Base-by-base conservation (phyloP, 768 basidiomycete genomes). In the Paxillus rubicundulus region DNA sequence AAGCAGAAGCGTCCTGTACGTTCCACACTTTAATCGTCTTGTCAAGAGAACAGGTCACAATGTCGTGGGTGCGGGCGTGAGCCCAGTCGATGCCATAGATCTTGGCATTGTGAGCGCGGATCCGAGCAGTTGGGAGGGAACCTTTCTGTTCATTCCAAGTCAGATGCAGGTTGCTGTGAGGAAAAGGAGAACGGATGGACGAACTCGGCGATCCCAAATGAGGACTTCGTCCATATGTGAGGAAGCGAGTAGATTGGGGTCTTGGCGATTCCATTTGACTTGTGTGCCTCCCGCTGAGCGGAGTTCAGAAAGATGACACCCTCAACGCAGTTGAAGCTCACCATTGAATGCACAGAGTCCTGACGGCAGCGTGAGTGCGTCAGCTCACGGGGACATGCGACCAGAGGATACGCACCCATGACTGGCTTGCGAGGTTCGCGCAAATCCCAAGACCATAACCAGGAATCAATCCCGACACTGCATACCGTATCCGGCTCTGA, bases 81-180 rank as follows among this genome's bases (percentile, higher is more conserved):
- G 92, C 86, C 95, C 96, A 99, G 70, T 98, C 96, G 49, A 99
- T 93, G 2, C 97, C 97, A 56, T 99, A 98, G 41, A 98, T 97
- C 70, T 94, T 93, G 32, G 91, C 83, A n/a, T 74, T 75, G 62
- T 98, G 95, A 0, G 92, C 95, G 27, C 77, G 75, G 52, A 98
- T 86, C 5, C 78, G 78, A 10, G 82, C 77, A 5, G 90, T 72
- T 2, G 92, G 91, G 8, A 94, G 77, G 5, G 89, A 93, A 8
- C 92, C 92, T 85, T 94, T 96, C 87, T 94, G 58, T 18, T 36
- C 3, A 8, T 28, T 21, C 14, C 41, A 14, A 3, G 24, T 70
- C 9, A 59, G 43, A 27, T 13, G 52, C 9, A 2, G n/a, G 27
- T 40, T 28, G n/a, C 48, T 18, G 34, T 5, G 13, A 46, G n/a